phyloP scores from a whole-genome alignment of 2,329 filamentous ascomycete genomes.

The Phoma sp. region DNA sequence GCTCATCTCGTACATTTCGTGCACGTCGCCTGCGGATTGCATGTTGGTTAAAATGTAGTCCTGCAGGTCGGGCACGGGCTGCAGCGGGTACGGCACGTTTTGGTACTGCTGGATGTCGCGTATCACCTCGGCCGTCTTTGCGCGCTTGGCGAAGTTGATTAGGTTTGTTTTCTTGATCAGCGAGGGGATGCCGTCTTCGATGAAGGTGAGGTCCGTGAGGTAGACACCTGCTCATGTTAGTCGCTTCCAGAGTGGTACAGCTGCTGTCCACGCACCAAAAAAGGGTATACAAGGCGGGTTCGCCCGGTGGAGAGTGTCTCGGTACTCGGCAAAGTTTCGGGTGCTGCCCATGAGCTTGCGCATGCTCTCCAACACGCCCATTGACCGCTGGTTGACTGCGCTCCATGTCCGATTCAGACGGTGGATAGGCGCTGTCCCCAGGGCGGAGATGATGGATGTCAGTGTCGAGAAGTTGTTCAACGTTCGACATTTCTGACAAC shows the following conservation, averaged over 20 bases:
- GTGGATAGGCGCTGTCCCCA: constrained; percentile 93
- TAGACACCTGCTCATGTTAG: constrained; percentile 74
- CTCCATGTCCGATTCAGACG: constrained; percentile 94
- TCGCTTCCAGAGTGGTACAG: neutral
- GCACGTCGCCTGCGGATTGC: constrained; percentile 92
- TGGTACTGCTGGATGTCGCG: constrained; percentile 99
- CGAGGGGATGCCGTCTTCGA: constrained; percentile 96
- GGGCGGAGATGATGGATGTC: constrained; percentile 95
- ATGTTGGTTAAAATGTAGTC: constrained; percentile 98
- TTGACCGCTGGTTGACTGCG: constrained; percentile 85
- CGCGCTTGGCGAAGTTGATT: constrained; percentile 98
- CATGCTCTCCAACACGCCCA: constrained; percentile 84
- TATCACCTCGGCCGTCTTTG: constrained; percentile 97
- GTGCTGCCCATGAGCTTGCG: constrained; percentile 94
- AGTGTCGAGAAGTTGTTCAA: constrained; percentile 98
- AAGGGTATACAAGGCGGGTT: constrained; percentile 98
- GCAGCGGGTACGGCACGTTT: constrained; percentile 92
- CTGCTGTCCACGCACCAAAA: constrained; percentile 70
- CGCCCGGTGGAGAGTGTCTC: constrained; percentile 87
- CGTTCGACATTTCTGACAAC: constrained; percentile 79
- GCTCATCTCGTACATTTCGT: constrained; percentile 99
- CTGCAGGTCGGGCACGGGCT: constrained; percentile 88
- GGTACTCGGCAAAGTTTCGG: constrained; percentile 97
- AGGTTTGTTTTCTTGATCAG: constrained; percentile 95
- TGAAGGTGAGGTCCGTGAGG: constrained; percentile 95